Evolutionary conservation across 2,329 filamentous ascomycete genomes (phyloP), one percentile per base, ranked within the genome.

Genomic region (Colletotrichum lentis): DNA sequence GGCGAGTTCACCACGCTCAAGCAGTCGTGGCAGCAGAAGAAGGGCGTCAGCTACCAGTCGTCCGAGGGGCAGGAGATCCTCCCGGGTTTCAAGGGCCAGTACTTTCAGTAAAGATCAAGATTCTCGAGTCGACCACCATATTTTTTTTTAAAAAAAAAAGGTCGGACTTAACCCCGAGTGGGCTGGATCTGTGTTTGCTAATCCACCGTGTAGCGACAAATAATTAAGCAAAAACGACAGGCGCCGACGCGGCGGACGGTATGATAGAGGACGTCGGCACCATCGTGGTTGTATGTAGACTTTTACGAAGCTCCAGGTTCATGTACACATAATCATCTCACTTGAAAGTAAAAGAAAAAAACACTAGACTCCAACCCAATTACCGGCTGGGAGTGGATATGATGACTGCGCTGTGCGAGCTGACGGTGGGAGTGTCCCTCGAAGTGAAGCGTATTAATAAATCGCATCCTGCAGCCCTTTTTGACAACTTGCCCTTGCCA

Each of bases 21-120:
- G 71, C 77, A 80, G 67, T 77, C 71, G 0, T 80, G 78, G 78
- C 78, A 80, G 64, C 77, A 79, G 69, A 71, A 64, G 53, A 77
- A 75, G 62, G 74, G 70, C 4, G 71, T 66, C 1, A 72, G 62
- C 5, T 74, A 76, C 24, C 60, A 73, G 52, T 72, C 73, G 2
- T 59, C 68, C 0, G 74, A 78, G 0, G 78, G 77, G 0, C 71
- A 78, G 20, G 71, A 76, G 57, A 79, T 79, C 20, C 49, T 79
- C 8, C 78, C 78, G 0, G 78, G 78, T 0, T 79, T 80, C 46
- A 73, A 69, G 24, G 76, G 77, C 0, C 66, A 73, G 50, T 72
- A 71, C 54, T 74, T 68, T 16, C 44, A 60, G 57, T 60, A n/a
- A 31, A 39, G 44, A 60, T 24, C 10, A 3, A 20, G 8, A 3